A percentile compares a stretch with the other conserved stretches of the same genome.
Conservation (phyloP, 2,329 filamentous ascomycete genomes). For the Pseudopithomyces chartarum region DNA sequence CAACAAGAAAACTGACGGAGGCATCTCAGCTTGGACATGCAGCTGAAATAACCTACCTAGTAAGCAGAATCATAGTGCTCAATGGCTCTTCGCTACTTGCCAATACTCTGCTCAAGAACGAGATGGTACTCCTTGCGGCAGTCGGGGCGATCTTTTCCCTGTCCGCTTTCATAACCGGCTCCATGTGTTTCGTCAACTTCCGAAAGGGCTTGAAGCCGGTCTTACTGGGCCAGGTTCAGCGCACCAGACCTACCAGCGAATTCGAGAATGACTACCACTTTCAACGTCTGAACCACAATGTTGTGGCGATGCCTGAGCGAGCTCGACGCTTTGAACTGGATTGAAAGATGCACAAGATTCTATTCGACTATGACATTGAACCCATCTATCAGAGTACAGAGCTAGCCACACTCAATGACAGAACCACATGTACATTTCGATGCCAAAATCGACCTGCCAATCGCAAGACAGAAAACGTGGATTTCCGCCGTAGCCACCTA, state of each 20-base stretch:
- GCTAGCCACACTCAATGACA: too few species aligned
- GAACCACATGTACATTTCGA: too few species aligned
- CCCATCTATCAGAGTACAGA: too few species aligned
- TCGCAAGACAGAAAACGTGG: too few species aligned
- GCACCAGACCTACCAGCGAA: not conserved
- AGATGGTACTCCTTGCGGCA: constrained; percentile 27
- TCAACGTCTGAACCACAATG: constrained; percentile 1
- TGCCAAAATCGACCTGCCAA: too few species aligned
- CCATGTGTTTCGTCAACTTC: constrained; percentile 27
- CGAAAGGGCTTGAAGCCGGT: constrained; percentile 26
- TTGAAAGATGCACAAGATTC: not conserved
- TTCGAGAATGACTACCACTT: not conserved
- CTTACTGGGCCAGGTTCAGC: constrained; percentile 8
- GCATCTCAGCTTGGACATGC: not conserved
- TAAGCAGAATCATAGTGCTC: constrained; percentile 25
- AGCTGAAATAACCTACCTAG: constrained; percentile 23
- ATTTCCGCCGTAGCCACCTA: too few species aligned
- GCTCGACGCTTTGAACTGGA: not conserved
- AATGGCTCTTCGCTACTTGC: constrained; percentile 12
- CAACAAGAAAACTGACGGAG: not conserved
- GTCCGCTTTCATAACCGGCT: constrained; percentile 6
- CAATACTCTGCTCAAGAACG: constrained; percentile 22
- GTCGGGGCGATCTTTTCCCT: constrained; percentile 15
- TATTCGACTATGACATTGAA: too few species aligned
- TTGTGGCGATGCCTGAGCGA: not conserved